These are phyloP conservation scores for Truncatella angustata DNA, from an alignment of 2,329 filamentous ascomycete species.

Conservation along the genomic window DNA sequence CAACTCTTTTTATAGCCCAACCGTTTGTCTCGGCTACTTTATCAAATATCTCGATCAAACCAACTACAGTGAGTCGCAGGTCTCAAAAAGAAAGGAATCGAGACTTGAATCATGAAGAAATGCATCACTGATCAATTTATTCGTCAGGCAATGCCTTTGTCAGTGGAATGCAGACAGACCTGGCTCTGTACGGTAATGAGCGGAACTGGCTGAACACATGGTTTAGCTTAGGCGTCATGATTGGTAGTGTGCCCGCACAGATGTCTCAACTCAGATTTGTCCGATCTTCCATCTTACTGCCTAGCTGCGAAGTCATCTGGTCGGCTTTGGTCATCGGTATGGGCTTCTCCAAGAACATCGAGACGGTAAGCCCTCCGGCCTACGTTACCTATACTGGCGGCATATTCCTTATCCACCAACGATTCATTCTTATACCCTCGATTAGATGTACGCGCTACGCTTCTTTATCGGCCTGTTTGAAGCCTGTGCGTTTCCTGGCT, in stretches of 20 bases:
- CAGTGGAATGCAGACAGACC: conserved; percentile 31
- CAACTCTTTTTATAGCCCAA: too few species aligned
- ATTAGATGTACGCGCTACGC: conserved; percentile 23
- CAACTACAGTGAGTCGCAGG: background rate
- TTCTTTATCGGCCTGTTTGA: conserved; percentile 31
- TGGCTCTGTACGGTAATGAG: conserved; percentile 7
- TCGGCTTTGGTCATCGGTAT: conserved; percentile 2
- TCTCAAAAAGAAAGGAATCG: too few species aligned
- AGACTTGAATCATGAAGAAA: too few species aligned
- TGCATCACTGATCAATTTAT: background rate
- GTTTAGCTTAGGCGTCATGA: conserved; percentile 5
- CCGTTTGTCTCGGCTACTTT: conserved; percentile 21
- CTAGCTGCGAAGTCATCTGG: conserved; percentile 7
- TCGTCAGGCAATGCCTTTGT: conserved; percentile 22
- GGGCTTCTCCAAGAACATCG: background rate
- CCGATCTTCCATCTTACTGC: conserved; percentile 4
- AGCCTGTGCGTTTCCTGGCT: conserved; percentile 23
- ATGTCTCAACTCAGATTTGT: background rate
- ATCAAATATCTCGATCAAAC: conserved; percentile 23
- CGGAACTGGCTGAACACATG: conserved; percentile 4
- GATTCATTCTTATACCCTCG: background rate
- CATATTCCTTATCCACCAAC: background rate
- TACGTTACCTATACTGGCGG: too few species aligned
- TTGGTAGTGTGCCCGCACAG: conserved; percentile 6
- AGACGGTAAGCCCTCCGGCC: too few species aligned